These are phyloP conservation scores for Pseudopediastrum boryanum DNA, from an alignment of 139 green algal genomes.

Conservation along the genomic window DNA sequence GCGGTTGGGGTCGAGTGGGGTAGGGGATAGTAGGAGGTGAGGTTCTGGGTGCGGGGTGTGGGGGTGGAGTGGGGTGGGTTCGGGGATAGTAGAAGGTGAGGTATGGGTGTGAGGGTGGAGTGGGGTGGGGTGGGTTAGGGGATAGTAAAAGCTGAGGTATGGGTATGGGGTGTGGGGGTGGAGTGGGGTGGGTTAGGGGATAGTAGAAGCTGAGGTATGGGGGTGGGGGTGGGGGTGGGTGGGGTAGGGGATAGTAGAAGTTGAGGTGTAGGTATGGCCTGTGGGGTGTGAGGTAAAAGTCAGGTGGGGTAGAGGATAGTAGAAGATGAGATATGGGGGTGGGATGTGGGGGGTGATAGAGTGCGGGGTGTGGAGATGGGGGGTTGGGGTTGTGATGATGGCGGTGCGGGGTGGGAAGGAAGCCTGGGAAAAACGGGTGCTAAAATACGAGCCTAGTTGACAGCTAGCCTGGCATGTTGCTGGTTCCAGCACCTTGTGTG, in stretches of 20 bases:
- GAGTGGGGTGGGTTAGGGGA: no score
- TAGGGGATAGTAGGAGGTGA: not conserved
- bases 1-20: not conserved
- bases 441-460: not conserved
- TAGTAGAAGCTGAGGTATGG: no score
- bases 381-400: no score
- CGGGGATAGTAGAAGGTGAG: no score
- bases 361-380: no score
- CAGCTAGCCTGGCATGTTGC: slow-evolving; percentile 2
- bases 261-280: not conserved
- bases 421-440: no score
- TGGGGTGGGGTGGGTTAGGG: not conserved
- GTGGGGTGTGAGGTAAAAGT: not conserved
- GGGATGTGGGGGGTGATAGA: no score
- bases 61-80: no score
- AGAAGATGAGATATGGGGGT: not conserved
- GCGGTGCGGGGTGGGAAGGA: no score
- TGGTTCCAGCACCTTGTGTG: not conserved
- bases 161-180: no score
- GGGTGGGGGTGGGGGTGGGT: not conserved
- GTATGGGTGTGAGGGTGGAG: not conserved
- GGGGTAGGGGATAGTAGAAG: not conserved
- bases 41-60: no score
- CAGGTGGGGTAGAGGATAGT: not conserved
- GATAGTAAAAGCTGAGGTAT: no score